Evolutionary conservation across 1,284 basidiomycete genomes (phyloP), one percentile per base, ranked within the genome.

Genomic region (Ustilago loliicola): DNA sequence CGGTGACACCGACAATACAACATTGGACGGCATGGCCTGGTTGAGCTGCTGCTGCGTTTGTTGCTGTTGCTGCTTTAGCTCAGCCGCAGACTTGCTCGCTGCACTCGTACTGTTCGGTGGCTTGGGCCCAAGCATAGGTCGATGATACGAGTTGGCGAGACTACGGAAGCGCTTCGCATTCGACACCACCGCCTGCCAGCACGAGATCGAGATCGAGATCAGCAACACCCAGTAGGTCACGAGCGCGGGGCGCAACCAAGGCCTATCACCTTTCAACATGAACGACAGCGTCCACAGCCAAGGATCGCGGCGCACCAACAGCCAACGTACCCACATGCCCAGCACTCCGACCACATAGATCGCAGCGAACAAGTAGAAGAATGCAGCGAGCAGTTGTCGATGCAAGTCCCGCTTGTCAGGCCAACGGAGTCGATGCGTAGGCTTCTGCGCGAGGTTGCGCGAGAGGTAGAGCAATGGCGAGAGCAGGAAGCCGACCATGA

Each of bases 401-500:
- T 97, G 93, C 11, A 92, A 89, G 53, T 92, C 90, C 81, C 96
- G 95, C 85, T 97, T 93, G 70, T 93, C 91, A 0, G 95, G 96
- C 87, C 93, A 94, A 47, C 92, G 91, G 23, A 98, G 90, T 4
- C 96, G 92, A 82, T 95, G 93, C 8, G 93, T 91, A 1, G 97
- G 97, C 40, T 92, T 91, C 82, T 94, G 94, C 0, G 96, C 96
- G 70, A 97, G 93, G 84, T 95, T 92, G 0, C 97, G 91, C 17
- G 95, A 97, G 19, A 98, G 90, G 62, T 95, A 93, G 19, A 99
- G 92, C 11, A 99, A 89, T 0, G 97, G 97, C 0, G 95, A 95
- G n/a, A 99, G 91, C 13, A 98, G 88, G 87, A 98, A 94, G 6
- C 97, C 97, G 17, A 92, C 92, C 27, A 98, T 89, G 67, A 99